Evolutionary conservation across 495 filamentous ascomycete genomes (phyloP).

Genomic region (Penicillium paradoxum): DNA sequence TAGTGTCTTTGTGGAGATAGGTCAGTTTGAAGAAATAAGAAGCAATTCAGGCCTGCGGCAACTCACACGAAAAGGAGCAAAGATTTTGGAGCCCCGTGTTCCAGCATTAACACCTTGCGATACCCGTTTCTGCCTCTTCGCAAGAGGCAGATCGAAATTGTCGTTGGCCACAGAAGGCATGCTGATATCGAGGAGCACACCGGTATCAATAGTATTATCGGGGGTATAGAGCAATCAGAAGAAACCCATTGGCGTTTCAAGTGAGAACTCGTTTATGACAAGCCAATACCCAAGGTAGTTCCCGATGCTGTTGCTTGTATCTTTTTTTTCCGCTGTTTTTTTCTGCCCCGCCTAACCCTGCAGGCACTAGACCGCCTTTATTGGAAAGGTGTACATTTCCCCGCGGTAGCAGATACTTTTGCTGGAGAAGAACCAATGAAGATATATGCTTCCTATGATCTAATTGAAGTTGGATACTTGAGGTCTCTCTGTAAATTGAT

Average conservation of each 20-base stretch:
- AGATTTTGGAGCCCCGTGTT: slow-evolving; percentile 62
- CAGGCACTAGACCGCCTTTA: slow-evolving; percentile 5
- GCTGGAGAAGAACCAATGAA: background rate
- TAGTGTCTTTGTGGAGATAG: slow-evolving; percentile 57
- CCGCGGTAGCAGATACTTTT: background rate
- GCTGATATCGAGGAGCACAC: slow-evolving; percentile 7
- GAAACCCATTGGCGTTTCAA: background rate
- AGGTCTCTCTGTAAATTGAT: too few species aligned
- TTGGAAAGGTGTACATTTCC: background rate
- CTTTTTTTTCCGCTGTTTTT: slow-evolving; percentile 7
- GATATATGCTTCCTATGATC: too few species aligned
- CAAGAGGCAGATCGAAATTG: slow-evolving; percentile 50
- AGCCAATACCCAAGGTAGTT: background rate
- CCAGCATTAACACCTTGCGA: slow-evolving; percentile 23
- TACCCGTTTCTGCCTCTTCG: slow-evolving; percentile 62
- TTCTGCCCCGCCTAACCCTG: slow-evolving; percentile 9
- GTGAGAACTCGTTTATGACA: background rate
- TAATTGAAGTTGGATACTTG: too few species aligned
- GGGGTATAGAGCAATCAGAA: background rate
- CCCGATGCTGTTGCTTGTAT: background rate
- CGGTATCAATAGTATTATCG: background rate
- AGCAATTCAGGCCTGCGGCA: background rate
- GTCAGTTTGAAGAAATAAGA: slow-evolving; percentile 4
- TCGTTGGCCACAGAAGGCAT: slow-evolving; percentile 43
- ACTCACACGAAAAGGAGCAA: slow-evolving; percentile 86